phyloP scores from a whole-genome alignment of 2,329 filamentous ascomycete species.

The Didymosphaeria variabile region DNA sequence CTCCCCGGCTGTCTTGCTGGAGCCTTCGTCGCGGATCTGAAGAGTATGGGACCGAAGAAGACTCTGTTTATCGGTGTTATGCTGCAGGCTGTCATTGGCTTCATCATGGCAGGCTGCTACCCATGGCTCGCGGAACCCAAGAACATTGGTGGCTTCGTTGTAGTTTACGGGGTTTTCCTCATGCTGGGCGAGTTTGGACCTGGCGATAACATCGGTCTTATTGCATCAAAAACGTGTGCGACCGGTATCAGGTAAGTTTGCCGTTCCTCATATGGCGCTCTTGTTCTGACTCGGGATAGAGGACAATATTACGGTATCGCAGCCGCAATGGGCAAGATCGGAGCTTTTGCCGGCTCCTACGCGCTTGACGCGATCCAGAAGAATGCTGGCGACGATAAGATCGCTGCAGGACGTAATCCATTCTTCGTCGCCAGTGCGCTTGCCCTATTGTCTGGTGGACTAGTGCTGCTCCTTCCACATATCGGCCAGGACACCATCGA shows the following conservation, averaged over 20 bases:
- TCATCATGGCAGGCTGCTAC: constrained; percentile 88
- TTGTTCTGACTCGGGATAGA: constrained; percentile 47
- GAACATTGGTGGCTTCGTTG: constrained; percentile 78
- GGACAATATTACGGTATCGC: constrained; percentile 78
- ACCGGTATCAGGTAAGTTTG: constrained; percentile 72
- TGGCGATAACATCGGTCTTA: constrained; percentile 88
- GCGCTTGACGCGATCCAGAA: constrained; percentile 74
- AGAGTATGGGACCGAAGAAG: constrained; percentile 76
- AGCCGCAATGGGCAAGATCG: constrained; percentile 77
- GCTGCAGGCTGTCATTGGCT: constrained; percentile 80
- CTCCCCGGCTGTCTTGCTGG: constrained; percentile 83
- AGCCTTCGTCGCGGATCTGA: constrained; percentile 74
- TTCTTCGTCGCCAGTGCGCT: constrained; percentile 86
- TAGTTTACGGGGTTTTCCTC: constrained; percentile 81
- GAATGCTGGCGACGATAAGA: constrained; percentile 42
- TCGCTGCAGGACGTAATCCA: constrained; percentile 77
- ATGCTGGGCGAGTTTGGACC: constrained; percentile 83
- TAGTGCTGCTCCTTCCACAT: constrained; percentile 74
- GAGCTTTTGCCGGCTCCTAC: constrained; percentile 86
- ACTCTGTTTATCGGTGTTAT: constrained; percentile 76
- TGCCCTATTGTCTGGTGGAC: constrained; percentile 75
- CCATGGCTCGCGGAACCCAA: constrained; percentile 69
- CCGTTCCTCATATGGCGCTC: neutral
- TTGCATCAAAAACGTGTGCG: constrained; percentile 87
- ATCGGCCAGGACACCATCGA: constrained; percentile 87